Base-by-base conservation (phyloP, 768 basidiomycete species). In the Pulveroboletus sp. region DNA sequence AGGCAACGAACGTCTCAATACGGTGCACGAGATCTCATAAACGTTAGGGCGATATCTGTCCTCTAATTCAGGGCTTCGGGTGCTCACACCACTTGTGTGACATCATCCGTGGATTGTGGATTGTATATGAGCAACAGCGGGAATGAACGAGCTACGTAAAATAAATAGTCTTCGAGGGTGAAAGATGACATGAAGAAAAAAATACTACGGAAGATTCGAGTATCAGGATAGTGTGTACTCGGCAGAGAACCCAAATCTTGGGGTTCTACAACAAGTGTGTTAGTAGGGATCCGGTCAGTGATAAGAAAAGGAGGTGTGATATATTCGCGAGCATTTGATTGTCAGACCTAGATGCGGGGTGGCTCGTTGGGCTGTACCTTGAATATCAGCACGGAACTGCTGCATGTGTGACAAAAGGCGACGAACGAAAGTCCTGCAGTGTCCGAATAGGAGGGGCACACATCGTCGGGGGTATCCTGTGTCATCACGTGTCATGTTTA, bases 361-460 rank as follows among this genome's bases (percentile, higher is more conserved):
- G 58, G 18, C 58, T 60, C 17, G 69, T 59, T 10, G 70, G 69
- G 2, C 70, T 71, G 42, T n/a, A 40, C 31, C 18, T 8, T 17
- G n/a, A 27, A 8, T 37, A 21, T 64, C 39, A 65, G 50, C 15
- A 46, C 6, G 24, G 27, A 27, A 15, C 30, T 11, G 17, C 39
- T 2, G 24, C 1, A 6, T 13, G 13, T 1, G 9, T 13, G 1
- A 40, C 18, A 18, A 39, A 50, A 18, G 37, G 17, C 1, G 42
- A 55, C 83, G 50, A 57, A 86, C 86, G 85, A 75, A 52, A 84
- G 64, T 26, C 81, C 81, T 57, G 80, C 78, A 43, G 74, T 63
- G 57, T 85, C 84, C 36, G 86, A 89, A 63, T 77, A 89, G 0
- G 86, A 88, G 26, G 83, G 76, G 60, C 87, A 89, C 33, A 79